Evolutionary conservation across 176 grass and related monocot species (phyloP), one percentile per base, ranked within the genome.

Genomic region (Oryza meyeriana): DNA sequence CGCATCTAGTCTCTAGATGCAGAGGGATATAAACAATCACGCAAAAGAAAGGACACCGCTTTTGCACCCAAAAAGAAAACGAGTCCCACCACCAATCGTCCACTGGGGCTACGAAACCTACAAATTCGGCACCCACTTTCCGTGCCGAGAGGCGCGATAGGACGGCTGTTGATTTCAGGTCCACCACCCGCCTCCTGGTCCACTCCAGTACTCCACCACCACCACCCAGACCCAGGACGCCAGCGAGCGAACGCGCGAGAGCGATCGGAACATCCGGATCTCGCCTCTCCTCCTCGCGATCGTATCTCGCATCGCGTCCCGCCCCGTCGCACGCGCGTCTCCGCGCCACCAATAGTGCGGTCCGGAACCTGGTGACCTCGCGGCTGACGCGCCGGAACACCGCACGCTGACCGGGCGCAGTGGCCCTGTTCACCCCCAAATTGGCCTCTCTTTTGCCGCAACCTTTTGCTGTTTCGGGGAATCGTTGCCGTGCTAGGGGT

Each of bases 311-410:
- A 57, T 55, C 50, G 50, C 50, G n/a, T n/a, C 52, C 7, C 52
- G 20, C 52, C 52, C 52, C 20, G 50, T 2, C 18, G 45, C 45
- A 6, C 17, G 14, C 58, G 26, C 67, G 75, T 59, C 42, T 55
- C 57, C 2, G 20, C 61, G 59, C 80, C 86, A 83, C 86, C 59
- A 66, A 61, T 74, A 68, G 75, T 88, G 75, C 85, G 65, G 52
- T 64, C 79, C 22, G 52, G 52, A 24, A 57, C 20, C 52, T 24
- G 52, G 24, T 57, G 52, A 57, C 52, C 17, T 52, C 47, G 47
- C 47, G 47, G 47, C 47, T 52, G 47, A 50, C 47, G 47, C 47
- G 47, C 47, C 17, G 47, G 12, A 14, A 50, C 47, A 20, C 14
- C 47, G 47, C 52, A 57, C 52, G 52, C 52, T 57, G 52, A 57